Conservation (phyloP, 441 rosid species). For the Mallotus japonicus region DNA sequence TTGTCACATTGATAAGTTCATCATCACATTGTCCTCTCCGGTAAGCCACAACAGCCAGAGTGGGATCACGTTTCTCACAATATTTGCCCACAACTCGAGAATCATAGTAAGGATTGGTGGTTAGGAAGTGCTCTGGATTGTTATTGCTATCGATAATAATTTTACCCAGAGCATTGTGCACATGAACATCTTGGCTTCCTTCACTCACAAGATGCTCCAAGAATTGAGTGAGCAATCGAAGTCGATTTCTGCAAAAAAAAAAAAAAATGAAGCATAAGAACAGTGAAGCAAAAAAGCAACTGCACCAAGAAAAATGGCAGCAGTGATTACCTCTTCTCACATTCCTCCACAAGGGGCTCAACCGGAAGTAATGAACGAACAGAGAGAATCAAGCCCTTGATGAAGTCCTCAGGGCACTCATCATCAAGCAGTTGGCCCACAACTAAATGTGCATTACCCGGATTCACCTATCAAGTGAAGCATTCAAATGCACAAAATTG, state of each 20-base stretch:
- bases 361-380: conserved; percentile 99
- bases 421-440: conserved; percentile 96
- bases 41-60: conserved; percentile 98
- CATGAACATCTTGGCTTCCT: conserved; percentile 99
- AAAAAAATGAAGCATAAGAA: conserved; percentile 8
- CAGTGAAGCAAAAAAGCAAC: conserved; percentile 11
- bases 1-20: conserved; percentile 94
- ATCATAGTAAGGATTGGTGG: conserved; percentile 98
- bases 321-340: conserved; percentile 82
- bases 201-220: conserved; percentile 99
- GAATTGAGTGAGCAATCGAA: conserved; percentile 97
- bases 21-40: conserved; percentile 98
- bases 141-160: conserved; percentile 97
- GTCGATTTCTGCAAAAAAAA: conserved; percentile 74
- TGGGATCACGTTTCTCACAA: conserved; percentile 99
- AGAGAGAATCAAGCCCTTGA: conserved; percentile 90
- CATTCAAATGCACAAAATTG: conserved; percentile 8
- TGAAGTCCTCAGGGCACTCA: conserved; percentile 92
- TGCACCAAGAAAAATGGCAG: conserved; percentile 9
- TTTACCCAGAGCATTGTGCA: conserved; percentile 99
- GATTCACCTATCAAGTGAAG: conserved; percentile 64
- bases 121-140: conserved; percentile 99
- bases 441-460: conserved; percentile 88
- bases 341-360: conserved; percentile 96
- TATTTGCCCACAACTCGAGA: conserved; percentile 97